phyloP scores from a whole-genome alignment of 352 stramenopile species.

The Globisporangium megalacanthum region DNA sequence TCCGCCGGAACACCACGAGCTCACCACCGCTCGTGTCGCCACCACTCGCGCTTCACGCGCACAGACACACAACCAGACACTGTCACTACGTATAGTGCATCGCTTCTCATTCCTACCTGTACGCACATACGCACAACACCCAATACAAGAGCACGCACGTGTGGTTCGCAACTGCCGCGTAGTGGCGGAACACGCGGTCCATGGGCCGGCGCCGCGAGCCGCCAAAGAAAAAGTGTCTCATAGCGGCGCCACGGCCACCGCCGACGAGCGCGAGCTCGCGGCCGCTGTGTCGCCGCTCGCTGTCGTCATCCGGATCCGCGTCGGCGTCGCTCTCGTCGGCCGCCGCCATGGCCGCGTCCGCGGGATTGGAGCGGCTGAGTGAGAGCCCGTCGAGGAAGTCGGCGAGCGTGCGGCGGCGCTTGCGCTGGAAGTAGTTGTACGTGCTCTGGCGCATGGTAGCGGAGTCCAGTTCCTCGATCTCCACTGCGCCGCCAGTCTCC shows the following conservation, averaged over 20 bases:
- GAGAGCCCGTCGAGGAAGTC: slow-evolving; percentile 56
- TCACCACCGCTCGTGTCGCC: slow-evolving; percentile 21
- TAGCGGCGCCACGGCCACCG: slow-evolving; percentile 31
- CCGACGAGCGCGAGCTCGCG: slow-evolving; percentile 21
- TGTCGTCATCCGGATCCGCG: slow-evolving; percentile 9
- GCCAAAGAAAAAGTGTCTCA: slow-evolving; percentile 51
- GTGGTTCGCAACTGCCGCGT: slow-evolving; percentile 35
- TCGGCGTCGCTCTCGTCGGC: slow-evolving; percentile 20
- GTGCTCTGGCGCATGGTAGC: slow-evolving; percentile 61
- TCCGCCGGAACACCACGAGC: slow-evolving; percentile 31
- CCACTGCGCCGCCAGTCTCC: slow-evolving; percentile 15
- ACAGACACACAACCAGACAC: neutral
- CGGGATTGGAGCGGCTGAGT: slow-evolving; percentile 12
- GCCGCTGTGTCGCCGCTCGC: slow-evolving; percentile 9
- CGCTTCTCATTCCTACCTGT: too few species aligned
- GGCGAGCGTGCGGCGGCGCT: slow-evolving; percentile 57
- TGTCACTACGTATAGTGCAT: too few species aligned
- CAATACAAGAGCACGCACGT: slow-evolving; percentile 15
- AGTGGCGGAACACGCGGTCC: slow-evolving; percentile 68
- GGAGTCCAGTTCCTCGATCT: slow-evolving; percentile 67
- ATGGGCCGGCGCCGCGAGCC: slow-evolving; percentile 29
- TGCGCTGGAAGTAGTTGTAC: slow-evolving; percentile 73
- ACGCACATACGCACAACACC: neutral
- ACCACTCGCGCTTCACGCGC: slow-evolving; percentile 3
- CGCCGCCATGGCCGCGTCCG: slow-evolving; percentile 15